Evolutionary conservation across 805 yeast genomes (phyloP).

Genomic region (Candida germanica): DNA sequence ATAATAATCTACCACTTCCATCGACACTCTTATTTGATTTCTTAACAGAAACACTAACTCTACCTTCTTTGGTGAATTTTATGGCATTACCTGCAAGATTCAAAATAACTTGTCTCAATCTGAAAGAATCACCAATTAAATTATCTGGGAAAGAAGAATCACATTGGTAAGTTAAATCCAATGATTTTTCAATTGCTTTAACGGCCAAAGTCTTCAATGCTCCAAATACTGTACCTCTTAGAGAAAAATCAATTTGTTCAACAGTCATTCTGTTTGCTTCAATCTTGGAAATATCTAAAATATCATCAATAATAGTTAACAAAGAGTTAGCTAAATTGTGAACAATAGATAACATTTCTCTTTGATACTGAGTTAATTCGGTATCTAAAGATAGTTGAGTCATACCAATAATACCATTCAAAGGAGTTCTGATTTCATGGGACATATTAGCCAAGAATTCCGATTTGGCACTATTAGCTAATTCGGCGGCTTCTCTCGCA

Average conservation of each 20-base stretch:
- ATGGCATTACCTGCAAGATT: slow-evolving; percentile 89
- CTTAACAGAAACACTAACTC: slow-evolving; percentile 71
- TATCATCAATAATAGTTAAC: slow-evolving; percentile 84
- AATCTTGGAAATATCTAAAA: slow-evolving; percentile 86
- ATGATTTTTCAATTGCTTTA: slow-evolving; percentile 81
- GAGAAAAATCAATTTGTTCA: slow-evolving; percentile 81
- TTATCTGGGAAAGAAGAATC: slow-evolving; percentile 87
- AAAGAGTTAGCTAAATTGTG: slow-evolving; percentile 84
- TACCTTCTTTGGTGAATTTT: slow-evolving; percentile 80
- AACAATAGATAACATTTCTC: slow-evolving; percentile 88
- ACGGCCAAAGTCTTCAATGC: slow-evolving; percentile 87
- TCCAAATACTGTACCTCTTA: slow-evolving; percentile 85
- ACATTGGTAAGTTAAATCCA: slow-evolving; percentile 75
- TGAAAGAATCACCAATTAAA: slow-evolving; percentile 83
- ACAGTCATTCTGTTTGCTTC: slow-evolving; percentile 94
- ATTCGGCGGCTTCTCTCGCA: slow-evolving; percentile 91
- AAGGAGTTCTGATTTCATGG: slow-evolving; percentile 82
- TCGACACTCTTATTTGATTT: slow-evolving; percentile 40
- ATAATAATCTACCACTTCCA: slow-evolving; percentile 45
- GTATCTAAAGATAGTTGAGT: slow-evolving; percentile 86
- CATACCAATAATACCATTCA: slow-evolving; percentile 93
- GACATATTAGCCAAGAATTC: slow-evolving; percentile 80
- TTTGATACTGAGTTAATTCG: slow-evolving; percentile 83
- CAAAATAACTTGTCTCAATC: slow-evolving; percentile 81
- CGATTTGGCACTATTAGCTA: slow-evolving; percentile 85